phyloP scores from a whole-genome alignment of 2,329 filamentous ascomycete species.

The Aspergillus versicolor region DNA sequence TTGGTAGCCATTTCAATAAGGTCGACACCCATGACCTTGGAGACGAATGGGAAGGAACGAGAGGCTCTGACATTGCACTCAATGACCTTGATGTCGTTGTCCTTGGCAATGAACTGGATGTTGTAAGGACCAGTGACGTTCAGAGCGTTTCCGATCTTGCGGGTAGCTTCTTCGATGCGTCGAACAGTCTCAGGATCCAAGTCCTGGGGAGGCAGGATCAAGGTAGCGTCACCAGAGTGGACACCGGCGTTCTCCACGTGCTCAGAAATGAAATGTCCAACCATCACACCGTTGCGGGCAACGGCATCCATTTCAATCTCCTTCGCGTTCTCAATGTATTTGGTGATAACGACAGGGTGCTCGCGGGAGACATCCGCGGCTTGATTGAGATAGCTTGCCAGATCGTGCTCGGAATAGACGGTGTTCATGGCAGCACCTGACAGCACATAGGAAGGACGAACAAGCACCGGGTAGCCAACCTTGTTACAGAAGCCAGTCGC shows the following conservation, averaged over 20 bases:
- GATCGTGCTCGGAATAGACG: slow-evolving; percentile 91
- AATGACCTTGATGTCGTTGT: slow-evolving; percentile 99
- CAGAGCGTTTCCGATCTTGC: slow-evolving; percentile 89
- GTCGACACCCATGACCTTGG: slow-evolving; percentile 97
- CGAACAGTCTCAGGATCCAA: slow-evolving; percentile 82
- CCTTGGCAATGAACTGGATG: slow-evolving; percentile 99
- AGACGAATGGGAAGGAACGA: slow-evolving; percentile 95
- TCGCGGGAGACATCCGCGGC: slow-evolving; percentile 91
- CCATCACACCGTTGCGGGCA: slow-evolving; percentile 80
- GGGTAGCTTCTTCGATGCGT: slow-evolving; percentile 89
- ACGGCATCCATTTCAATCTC: slow-evolving; percentile 99
- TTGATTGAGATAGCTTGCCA: slow-evolving; percentile 84
- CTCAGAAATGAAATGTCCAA: slow-evolving; percentile 96
- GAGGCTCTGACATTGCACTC: slow-evolving; percentile 98
- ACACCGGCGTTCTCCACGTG: slow-evolving; percentile 99
- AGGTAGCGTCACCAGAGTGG: slow-evolving; percentile 94
- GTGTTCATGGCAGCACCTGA: slow-evolving; percentile 99
- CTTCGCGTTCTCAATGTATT: slow-evolving; percentile 99
- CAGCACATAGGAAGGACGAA: slow-evolving; percentile 93
- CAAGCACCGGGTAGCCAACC: slow-evolving; percentile 89
- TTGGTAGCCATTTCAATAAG: slow-evolving; percentile 98
- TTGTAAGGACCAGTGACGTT: slow-evolving; percentile 98
- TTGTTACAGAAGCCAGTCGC: slow-evolving; percentile 82
- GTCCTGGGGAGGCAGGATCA: slow-evolving; percentile 94
- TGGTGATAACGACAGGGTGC: slow-evolving; percentile 96